Base-by-base conservation (phyloP, 1,284 basidiomycete species). In the Ustilago hordei region DNA sequence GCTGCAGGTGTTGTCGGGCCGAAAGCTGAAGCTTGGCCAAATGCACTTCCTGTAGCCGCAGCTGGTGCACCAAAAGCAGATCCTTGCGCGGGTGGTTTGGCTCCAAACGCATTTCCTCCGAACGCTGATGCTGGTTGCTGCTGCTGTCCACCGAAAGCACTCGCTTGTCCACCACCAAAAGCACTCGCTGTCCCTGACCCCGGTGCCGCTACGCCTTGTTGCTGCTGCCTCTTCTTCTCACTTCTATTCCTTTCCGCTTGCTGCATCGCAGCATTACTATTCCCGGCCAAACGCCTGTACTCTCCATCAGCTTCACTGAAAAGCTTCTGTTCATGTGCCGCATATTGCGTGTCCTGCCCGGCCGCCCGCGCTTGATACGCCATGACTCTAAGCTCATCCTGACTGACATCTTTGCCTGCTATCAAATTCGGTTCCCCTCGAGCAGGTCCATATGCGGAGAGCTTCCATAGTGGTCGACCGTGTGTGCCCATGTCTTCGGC, bases 381-480 rank as follows among this genome's bases (percentile, higher is more conserved):
- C 71, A 72, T 69, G 9, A 78, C 56, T 7, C 64, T 91, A 87
- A 97, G 86, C 86, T 98, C 95, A 81, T 97, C 95, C 0, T 89
- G 90, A 0, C 91, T 92, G 71, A 92, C 88, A 80, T 97, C 95
- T 36, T 92, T 87, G 1, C 90, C 91, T 5, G 86, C 75, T 17
- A 97, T 86, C 7, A 96, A 80, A 55, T 89, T 91, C 0, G 91
- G 91, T 79, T 95, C 93, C 61, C 90, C 85, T 82, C 95, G 95
- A 0, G 91, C 90, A 28, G 93, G 90, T 0, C 90, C 94, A 84
- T 93, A 97, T 0, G 90, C 92, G 0, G 93, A 91, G 0, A 95
- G 87, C n/a, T 92, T 91, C 92, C 93, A 98, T 8, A 90, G 63
- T 0, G 95, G 95, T 4, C 86, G 86, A 17, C 76, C 76, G 17